A percentile compares a stretch with the other conserved stretches of the same genome.
These are phyloP conservation scores for Kodamaea derodonti DNA, from an alignment of 1,139 yeast genomes.

Conservation along the genomic window DNA sequence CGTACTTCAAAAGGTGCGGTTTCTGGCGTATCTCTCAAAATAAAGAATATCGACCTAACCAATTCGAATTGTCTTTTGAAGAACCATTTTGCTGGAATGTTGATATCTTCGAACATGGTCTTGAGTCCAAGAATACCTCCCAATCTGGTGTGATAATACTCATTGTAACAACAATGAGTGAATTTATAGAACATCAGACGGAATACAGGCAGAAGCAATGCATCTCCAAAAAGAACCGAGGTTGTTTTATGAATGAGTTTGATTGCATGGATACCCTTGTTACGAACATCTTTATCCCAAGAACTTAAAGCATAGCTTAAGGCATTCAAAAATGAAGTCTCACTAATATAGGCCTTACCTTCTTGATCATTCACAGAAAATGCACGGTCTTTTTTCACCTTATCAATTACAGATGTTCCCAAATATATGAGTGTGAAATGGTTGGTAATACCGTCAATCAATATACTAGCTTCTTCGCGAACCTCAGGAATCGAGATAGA, in stretches of 20 bases:
- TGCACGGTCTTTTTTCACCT: slow-evolving; percentile 63
- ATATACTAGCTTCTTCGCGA: slow-evolving; percentile 59
- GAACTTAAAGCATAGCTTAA: slow-evolving; percentile 78
- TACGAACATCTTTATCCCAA: slow-evolving; percentile 65
- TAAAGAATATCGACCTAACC: slow-evolving; percentile 82
- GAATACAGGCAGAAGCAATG: slow-evolving; percentile 69
- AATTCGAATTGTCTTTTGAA: slow-evolving; percentile 77
- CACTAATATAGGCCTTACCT: slow-evolving; percentile 68
- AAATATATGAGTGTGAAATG: slow-evolving; percentile 79
- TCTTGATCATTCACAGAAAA: slow-evolving; percentile 79
- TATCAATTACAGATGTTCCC: slow-evolving; percentile 68
- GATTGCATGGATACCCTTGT: slow-evolving; percentile 66
- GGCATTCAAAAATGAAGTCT: slow-evolving; percentile 68
- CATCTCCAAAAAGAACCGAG: slow-evolving; percentile 63
- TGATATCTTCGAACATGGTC: slow-evolving; percentile 65
- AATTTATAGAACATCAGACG: slow-evolving; percentile 76
- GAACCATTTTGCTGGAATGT: slow-evolving; percentile 70
- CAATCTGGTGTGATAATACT: slow-evolving; percentile 75
- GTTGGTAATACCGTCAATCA: slow-evolving; percentile 66
- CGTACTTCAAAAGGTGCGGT: slow-evolving; percentile 84
- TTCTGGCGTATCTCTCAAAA: slow-evolving; percentile 82
- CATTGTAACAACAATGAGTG: slow-evolving; percentile 89
- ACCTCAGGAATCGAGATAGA: slow-evolving; percentile 74
- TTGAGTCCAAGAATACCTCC: slow-evolving; percentile 88
- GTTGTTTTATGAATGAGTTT: slow-evolving; percentile 62